Evolutionary conservation across 768 basidiomycete genomes (phyloP).

Genomic region (Mycena vitilis): DNA sequence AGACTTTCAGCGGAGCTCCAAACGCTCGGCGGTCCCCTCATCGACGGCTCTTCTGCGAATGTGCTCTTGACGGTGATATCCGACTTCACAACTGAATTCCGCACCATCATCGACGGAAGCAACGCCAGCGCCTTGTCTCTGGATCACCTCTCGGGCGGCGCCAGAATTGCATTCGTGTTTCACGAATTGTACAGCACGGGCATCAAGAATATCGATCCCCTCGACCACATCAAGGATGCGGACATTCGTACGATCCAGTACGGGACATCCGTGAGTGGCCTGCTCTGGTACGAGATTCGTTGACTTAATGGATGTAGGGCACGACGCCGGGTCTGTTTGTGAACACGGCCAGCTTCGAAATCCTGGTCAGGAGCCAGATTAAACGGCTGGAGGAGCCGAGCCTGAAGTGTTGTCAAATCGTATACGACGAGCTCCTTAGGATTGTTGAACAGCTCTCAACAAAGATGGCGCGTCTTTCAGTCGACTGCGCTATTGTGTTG

Average conservation of each 20-base stretch:
- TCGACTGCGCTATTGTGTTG: neutral
- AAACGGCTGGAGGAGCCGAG: conserved; percentile 94
- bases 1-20: conserved; percentile 89
- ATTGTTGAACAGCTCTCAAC: conserved; percentile 89
- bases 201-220: conserved; percentile 95
- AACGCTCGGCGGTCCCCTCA: conserved; percentile 87
- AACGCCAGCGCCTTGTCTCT: conserved; percentile 84
- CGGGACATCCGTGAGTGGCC: conserved; percentile 86
- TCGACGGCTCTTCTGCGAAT: conserved; percentile 90
- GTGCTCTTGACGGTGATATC: conserved; percentile 96
- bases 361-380: conserved; percentile 99
- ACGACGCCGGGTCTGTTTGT: conserved; percentile 97
- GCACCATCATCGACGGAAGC: conserved; percentile 95
- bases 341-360: conserved; percentile 96
- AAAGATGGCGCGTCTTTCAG: conserved; percentile 65
- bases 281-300: neutral
- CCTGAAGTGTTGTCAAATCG: conserved; percentile 93
- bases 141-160: conserved; percentile 97
- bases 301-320: conserved; percentile 61
- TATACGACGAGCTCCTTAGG: conserved; percentile 97
- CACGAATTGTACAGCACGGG: conserved; percentile 98
- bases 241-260: conserved; percentile 96
- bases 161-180: conserved; percentile 98
- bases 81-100: conserved; percentile 97
- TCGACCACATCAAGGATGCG: conserved; percentile 98